Percentiles rank a stretch among this genome's conserved stretches.
phyloP scores from a whole-genome alignment of 129 eudicot genomes.

The Chrysanthemum makinoi region DNA sequence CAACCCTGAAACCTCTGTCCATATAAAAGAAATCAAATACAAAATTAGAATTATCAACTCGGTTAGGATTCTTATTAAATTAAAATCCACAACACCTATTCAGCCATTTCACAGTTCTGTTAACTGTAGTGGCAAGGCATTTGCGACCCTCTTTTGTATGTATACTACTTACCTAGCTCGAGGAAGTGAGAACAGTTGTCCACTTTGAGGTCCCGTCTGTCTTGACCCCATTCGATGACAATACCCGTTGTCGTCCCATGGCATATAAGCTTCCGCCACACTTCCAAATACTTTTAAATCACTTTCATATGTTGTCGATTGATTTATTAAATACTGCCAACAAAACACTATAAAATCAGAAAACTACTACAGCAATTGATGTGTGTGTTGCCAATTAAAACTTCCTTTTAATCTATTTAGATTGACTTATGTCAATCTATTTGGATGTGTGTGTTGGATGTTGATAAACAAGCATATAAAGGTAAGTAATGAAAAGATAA shows the following conservation, averaged over 20 bases:
- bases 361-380: slow-evolving; percentile 2
- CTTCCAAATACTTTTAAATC: slow-evolving; percentile 34
- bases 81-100: too few species aligned
- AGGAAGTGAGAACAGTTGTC: slow-evolving; percentile 55
- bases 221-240: slow-evolving; percentile 27
- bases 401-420: too few species aligned
- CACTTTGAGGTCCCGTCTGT: slow-evolving; percentile 30
- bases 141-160: slow-evolving; percentile 5
- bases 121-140: neutral
- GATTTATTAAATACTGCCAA: slow-evolving; percentile 39
- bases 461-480: too few species aligned
- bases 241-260: slow-evolving; percentile 37
- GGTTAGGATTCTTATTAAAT: too few species aligned
- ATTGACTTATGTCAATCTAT: too few species aligned
- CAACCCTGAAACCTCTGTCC: too few species aligned
- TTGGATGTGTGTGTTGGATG: too few species aligned
- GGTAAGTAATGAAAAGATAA: too few species aligned
- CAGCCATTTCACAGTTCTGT: neutral
- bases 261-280: slow-evolving; percentile 27
- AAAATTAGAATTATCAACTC: too few species aligned
- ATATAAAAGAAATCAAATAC: too few species aligned
- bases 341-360: neutral
- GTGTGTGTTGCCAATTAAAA: too few species aligned
- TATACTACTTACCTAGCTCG: slow-evolving; percentile 44
- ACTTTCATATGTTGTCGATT: slow-evolving; percentile 28